Conservation (phyloP, 2,329 filamentous ascomycete genomes). For the Ophiognomonia clavigignenti-juglandacearum region DNA sequence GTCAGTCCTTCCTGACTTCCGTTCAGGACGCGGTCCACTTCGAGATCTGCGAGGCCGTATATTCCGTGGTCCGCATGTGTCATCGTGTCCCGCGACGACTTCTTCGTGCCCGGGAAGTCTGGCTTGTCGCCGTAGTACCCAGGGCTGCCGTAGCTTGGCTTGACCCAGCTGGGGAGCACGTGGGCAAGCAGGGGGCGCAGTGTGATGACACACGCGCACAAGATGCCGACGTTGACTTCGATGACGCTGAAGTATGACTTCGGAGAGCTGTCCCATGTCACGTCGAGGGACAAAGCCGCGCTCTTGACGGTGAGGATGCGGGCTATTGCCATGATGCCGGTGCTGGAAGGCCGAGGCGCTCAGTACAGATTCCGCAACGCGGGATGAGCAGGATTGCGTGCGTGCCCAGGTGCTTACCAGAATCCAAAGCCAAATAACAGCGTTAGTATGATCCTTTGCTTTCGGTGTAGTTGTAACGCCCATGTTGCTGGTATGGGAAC, state of each 20-base stretch:
- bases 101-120: not conserved
- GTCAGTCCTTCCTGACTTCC: constrained; percentile 1
- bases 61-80: not conserved
- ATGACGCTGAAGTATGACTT: constrained; percentile 27
- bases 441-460: constrained; percentile 21
- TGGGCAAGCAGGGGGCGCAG: constrained; percentile 24
- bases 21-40: constrained; percentile 4
- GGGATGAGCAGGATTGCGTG: too few relatives aligned
- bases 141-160: not conserved
- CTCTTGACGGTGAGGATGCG: constrained; percentile 25
- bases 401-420: constrained; percentile 15
- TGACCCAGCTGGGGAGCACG: constrained; percentile 15
- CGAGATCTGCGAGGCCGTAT: constrained; percentile 7
- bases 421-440: constrained; percentile 24
- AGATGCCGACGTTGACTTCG: constrained; percentile 26
- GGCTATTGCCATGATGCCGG: constrained; percentile 24
- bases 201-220: constrained; percentile 25
- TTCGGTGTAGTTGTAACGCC: constrained; percentile 19
- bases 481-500: constrained; percentile 23
- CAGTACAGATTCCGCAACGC: not conserved
- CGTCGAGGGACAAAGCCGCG: constrained; percentile 19
- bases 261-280: constrained; percentile 26
- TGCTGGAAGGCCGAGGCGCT: constrained; percentile 9
- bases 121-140: not conserved
- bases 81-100: not conserved